Evolutionary conservation across 768 basidiomycete genomes (phyloP).

Genomic region (Tubosaeta brunneosetosa): DNA sequence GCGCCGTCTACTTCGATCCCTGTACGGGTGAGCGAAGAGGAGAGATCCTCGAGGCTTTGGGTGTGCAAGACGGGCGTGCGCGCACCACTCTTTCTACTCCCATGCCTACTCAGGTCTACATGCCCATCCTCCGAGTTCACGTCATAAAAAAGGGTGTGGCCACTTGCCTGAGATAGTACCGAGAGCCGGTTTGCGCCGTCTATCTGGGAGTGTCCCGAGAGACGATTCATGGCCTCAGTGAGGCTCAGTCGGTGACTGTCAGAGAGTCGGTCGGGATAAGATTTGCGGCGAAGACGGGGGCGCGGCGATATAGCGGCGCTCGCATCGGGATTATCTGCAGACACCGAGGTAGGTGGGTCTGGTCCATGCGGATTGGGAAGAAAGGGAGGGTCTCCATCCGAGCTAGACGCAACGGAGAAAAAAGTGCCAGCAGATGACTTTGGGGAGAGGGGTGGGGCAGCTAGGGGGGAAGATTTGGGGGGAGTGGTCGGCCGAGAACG

Average conservation of each 20-base stretch:
- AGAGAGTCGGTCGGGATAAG: slow-evolving; percentile 23
- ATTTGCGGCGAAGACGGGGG: slow-evolving; percentile 15
- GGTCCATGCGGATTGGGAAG: neutral
- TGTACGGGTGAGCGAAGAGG: slow-evolving; percentile 17
- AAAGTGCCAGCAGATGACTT: slow-evolving; percentile 28
- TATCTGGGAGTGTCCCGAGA: slow-evolving; percentile 4
- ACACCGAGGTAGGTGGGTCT: neutral
- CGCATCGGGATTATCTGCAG: neutral
- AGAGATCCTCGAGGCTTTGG: slow-evolving; percentile 22
- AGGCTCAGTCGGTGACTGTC: slow-evolving; percentile 22
- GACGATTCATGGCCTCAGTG: slow-evolving; percentile 24
- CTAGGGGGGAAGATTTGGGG: slow-evolving; percentile 13
- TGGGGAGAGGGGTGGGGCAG: slow-evolving; percentile 16
- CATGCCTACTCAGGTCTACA: neutral
- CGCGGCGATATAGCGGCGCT: neutral
- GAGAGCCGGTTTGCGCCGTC: slow-evolving; percentile 20
- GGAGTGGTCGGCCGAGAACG: slow-evolving; percentile 19
- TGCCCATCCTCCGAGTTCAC: slow-evolving; percentile 4
- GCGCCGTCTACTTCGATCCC: slow-evolving; percentile 10
- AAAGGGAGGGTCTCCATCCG: slow-evolving; percentile 14
- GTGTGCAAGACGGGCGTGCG: slow-evolving; percentile 9
- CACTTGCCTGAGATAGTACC: slow-evolving; percentile 19
- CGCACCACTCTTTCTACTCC: neutral
- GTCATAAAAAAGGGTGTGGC: slow-evolving; percentile 27
- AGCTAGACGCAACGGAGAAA: slow-evolving; percentile 15